Percentiles rank a stretch among this genome's conserved stretches.
Conservation (phyloP, 306 rosid genomes). For the Datisca glomerata region DNA sequence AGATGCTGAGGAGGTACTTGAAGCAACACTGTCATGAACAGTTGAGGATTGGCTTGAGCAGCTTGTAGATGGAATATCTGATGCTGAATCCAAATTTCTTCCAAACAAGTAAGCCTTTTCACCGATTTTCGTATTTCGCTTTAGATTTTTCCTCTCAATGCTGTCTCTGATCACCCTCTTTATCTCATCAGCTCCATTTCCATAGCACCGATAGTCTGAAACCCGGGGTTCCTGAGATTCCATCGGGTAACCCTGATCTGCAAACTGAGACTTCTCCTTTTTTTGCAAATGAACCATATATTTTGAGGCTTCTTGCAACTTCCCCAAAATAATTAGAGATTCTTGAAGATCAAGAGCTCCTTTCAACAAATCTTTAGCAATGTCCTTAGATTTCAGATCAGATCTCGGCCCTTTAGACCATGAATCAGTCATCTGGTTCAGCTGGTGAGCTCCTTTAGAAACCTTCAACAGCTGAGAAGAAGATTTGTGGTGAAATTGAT, state of each 20-base stretch:
- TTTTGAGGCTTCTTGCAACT: slow-evolving; percentile 66
- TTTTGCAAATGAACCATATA: slow-evolving; percentile 25
- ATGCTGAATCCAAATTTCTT: slow-evolving; percentile 24
- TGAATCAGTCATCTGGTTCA: slow-evolving; percentile 64
- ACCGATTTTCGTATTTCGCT: slow-evolving; percentile 11
- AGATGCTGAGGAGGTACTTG: slow-evolving; percentile 32
- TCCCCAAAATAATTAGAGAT: slow-evolving; percentile 50
- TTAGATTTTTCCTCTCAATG: slow-evolving; percentile 21
- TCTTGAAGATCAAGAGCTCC: slow-evolving; percentile 80
- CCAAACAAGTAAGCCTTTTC: slow-evolving; percentile 17
- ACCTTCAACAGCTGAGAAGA: slow-evolving; percentile 66
- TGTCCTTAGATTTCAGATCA: slow-evolving; percentile 39
- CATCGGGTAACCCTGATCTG: slow-evolving; percentile 19
- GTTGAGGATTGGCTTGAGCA: slow-evolving; percentile 60
- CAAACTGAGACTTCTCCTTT: slow-evolving; percentile 16
- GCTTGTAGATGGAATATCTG: slow-evolving; percentile 47
- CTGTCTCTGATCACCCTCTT: slow-evolving; percentile 34
- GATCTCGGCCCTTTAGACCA: slow-evolving; percentile 51
- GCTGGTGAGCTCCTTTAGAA: slow-evolving; percentile 52
- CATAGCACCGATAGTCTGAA: slow-evolving; percentile 26
- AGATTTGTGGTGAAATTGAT: slow-evolving; percentile 33
- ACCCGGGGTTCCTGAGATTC: slow-evolving; percentile 28
- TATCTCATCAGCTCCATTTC: slow-evolving; percentile 29
- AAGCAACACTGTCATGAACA: slow-evolving; percentile 26
- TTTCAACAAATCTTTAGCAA: slow-evolving; percentile 64